These are phyloP conservation scores for Pythium phragmiticola DNA, from an alignment of 352 stramenopile species.

Conservation along the genomic window DNA sequence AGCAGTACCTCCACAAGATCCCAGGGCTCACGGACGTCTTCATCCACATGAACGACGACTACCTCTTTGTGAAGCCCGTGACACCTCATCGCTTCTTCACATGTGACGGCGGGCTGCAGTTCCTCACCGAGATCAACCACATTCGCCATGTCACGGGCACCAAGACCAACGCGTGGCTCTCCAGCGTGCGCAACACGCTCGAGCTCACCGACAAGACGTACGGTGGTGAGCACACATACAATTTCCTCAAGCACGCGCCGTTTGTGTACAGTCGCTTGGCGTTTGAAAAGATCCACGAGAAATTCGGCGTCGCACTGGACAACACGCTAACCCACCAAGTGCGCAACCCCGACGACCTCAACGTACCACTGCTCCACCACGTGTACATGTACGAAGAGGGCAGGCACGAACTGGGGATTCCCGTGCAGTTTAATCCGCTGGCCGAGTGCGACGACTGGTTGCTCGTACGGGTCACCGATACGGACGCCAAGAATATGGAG, in stretches of 20 bases:
- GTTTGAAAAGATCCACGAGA: slow-evolving; percentile 77
- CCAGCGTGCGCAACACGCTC: slow-evolving; percentile 77
- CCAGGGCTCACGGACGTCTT: slow-evolving; percentile 82
- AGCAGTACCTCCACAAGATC: slow-evolving; percentile 87
- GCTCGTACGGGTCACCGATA: slow-evolving; percentile 68
- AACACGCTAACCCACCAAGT: slow-evolving; percentile 60
- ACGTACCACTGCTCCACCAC: slow-evolving; percentile 81
- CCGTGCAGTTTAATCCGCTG: slow-evolving; percentile 67
- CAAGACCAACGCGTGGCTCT: slow-evolving; percentile 71
- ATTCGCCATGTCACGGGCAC: slow-evolving; percentile 69
- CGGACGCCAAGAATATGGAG: slow-evolving; percentile 33
- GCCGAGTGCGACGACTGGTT: slow-evolving; percentile 78
- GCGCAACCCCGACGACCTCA: slow-evolving; percentile 68
- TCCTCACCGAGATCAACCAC: slow-evolving; percentile 83
- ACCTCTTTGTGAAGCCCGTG: slow-evolving; percentile 81
- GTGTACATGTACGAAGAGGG: slow-evolving; percentile 87
- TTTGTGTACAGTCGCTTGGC: slow-evolving; percentile 76
- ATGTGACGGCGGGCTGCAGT: slow-evolving; percentile 68
- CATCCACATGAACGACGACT: slow-evolving; percentile 91
- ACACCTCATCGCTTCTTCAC: slow-evolving; percentile 81
- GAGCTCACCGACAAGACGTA: slow-evolving; percentile 68
- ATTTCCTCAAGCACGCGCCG: slow-evolving; percentile 84
- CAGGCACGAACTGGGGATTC: slow-evolving; percentile 48
- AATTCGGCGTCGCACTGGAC: slow-evolving; percentile 55
- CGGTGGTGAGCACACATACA: slow-evolving; percentile 81